phyloP scores from a whole-genome alignment of 1,284 basidiomycete genomes.

The Inonotus hispidus region DNA sequence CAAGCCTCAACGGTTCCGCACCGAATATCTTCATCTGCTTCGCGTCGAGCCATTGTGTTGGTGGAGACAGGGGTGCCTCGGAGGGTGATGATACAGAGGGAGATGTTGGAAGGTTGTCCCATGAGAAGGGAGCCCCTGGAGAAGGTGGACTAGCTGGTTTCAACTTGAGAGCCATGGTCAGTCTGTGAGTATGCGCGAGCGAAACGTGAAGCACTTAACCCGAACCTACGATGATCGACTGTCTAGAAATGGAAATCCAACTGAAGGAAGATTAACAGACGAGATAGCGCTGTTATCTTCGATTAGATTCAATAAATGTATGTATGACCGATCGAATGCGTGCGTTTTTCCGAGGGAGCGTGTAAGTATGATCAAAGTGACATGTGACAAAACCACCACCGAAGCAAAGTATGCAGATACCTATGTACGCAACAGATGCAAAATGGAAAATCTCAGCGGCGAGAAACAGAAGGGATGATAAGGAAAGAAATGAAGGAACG shows the following conservation, averaged over 20 bases:
- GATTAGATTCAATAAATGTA: too few relatives aligned
- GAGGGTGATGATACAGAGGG: conserved; percentile 33
- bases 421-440: neutral
- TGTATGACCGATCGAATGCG: neutral
- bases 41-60: conserved; percentile 77
- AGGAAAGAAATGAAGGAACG: neutral
- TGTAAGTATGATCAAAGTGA: too few relatives aligned
- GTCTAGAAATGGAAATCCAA: neutral
- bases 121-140: conserved; percentile 47
- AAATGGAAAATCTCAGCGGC: neutral
- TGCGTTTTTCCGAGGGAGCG: neutral
- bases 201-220: too few relatives aligned
- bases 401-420: neutral
- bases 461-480: neutral
- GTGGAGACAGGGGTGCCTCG: conserved; percentile 47
- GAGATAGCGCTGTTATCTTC: too few relatives aligned
- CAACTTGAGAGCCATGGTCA: conserved; percentile 52
- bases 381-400: too few relatives aligned
- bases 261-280: too few relatives aligned
- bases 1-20: conserved; percentile 57
- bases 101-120: conserved; percentile 41
- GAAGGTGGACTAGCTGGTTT: conserved; percentile 37
- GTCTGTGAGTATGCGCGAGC: neutral
- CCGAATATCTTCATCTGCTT: conserved; percentile 87
- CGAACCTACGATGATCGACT: too few relatives aligned